These are phyloP conservation scores for Paxillus rubicundulus DNA, from an alignment of 768 basidiomycete genomes.

Conservation along the genomic window DNA sequence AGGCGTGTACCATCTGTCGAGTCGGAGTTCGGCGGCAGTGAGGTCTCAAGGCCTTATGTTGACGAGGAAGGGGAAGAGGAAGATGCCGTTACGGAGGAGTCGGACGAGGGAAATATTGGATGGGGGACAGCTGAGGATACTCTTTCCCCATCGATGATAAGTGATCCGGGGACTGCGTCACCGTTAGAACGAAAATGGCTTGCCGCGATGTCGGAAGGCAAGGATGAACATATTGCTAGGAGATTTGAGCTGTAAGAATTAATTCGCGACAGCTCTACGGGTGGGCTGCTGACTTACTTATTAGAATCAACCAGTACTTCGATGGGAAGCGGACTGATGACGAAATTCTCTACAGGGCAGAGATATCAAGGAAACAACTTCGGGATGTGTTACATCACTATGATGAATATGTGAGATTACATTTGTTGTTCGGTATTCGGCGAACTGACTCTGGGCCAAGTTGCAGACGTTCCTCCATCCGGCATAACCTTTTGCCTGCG, in stretches of 20 bases:
- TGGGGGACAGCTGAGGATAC: constrained; percentile 51
- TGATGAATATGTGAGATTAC: constrained; percentile 75
- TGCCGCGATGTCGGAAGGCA: constrained; percentile 85
- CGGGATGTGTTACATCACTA: constrained; percentile 82
- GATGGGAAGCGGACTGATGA: constrained; percentile 91
- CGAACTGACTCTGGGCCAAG: constrained; percentile 22
- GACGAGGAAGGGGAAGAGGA: constrained; percentile 34
- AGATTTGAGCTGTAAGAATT: constrained; percentile 74
- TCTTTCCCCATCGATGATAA: constrained; percentile 63
- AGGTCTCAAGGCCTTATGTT: constrained; percentile 28
- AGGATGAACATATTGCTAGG: constrained; percentile 62
- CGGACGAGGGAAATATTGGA: constrained; percentile 45
- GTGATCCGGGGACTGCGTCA: constrained; percentile 80
- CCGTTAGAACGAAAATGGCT: constrained; percentile 80
- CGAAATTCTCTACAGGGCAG: constrained; percentile 88
- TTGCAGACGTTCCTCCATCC: constrained; percentile 47
- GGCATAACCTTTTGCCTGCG: constrained; percentile 14
- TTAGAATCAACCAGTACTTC: constrained; percentile 88
- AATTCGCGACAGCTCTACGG: background rate
- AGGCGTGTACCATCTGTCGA: constrained; percentile 47
- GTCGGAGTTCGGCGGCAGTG: constrained; percentile 40
- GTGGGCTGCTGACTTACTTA: background rate
- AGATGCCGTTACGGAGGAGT: constrained; percentile 37
- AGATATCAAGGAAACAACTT: constrained; percentile 80
- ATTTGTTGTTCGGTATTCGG: background rate